Base-by-base conservation (phyloP, 495 filamentous ascomycete species). In the Margaritispora aquatica region DNA sequence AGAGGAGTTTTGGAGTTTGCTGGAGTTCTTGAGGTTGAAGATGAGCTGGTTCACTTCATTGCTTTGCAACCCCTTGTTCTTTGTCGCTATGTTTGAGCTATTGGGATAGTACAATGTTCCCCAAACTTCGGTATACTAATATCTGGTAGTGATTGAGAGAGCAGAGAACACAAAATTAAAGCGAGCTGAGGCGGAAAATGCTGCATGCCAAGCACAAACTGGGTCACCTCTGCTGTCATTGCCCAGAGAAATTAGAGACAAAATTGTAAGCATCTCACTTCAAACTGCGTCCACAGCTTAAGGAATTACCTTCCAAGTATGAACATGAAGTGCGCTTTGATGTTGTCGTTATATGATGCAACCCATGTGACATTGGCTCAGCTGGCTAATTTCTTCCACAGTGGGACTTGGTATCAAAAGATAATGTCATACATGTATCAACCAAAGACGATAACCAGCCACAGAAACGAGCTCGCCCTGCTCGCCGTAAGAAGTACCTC, bases 381-480 rank as follows among this genome's bases (percentile, higher is more conserved):
- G n/a, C n/a, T n/a, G n/a, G n/a, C n/a, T n/a, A n/a, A n/a, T n/a
- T n/a, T n/a, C n/a, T n/a, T n/a, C n/a, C n/a, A n/a, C n/a, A n/a
- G 22, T 62, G 54, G 59, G 19, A 51, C 17, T 46, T 57, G 24
- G 54, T 50, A 13, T 10, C 51, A 11, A 29, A 19, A n/a, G 53
- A 26, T 22, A 62, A 57, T 47, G 47, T 62, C 27, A 51, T 62
- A 5, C 59, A 62, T 41, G 34, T 62, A 2, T 57, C 59, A 22
- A 47, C 17, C 23, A 15, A 13, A 1, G 26, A 17, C 26, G 49
- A 52, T 0, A 10, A 26, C 34, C 13, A 29, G 1, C 17, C 31
- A 10, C 47, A 53, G 36, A 22, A 36, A 46, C 36, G 57, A n/a
- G 17, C 20, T 24, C 19, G 21, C 4, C 22, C 31, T 17, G 49